These are phyloP conservation scores for Lichtheimia corymbifera DNA, from an alignment of 371 early-diverging fungal genomes.

Conservation along the genomic window DNA sequence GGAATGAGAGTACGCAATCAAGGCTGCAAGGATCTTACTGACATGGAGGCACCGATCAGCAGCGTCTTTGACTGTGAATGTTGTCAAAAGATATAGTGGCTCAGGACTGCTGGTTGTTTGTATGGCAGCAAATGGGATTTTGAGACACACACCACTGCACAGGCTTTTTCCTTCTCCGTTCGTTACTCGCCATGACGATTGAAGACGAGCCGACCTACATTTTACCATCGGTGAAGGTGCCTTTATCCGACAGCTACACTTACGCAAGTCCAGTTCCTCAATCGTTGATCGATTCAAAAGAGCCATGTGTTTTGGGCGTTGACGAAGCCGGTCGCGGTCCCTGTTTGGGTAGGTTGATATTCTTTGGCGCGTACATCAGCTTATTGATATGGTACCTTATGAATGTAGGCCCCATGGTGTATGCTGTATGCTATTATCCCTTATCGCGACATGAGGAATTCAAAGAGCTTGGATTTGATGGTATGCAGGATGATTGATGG, in stretches of 20 bases:
- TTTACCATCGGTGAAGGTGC: conserved; percentile 45
- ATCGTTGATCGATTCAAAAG: conserved; percentile 24
- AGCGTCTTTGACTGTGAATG: too few species aligned
- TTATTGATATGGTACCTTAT: not conserved
- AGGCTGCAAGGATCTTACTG: too few species aligned
- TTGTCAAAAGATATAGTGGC: too few species aligned
- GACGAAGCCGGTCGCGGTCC: conserved; percentile 99
- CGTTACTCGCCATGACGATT: not conserved
- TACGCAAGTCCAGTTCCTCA: conserved; percentile 37
- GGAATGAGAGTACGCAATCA: too few species aligned
- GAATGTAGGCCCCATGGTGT: conserved; percentile 92
- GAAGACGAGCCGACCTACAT: conserved; percentile 1
- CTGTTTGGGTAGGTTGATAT: conserved; percentile 72
- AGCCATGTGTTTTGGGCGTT: conserved; percentile 87
- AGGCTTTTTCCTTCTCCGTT: not conserved
- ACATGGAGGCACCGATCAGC: too few species aligned
- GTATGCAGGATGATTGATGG: conserved; percentile 36
- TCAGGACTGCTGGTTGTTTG: too few species aligned
- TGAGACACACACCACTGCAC: not conserved
- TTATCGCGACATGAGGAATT: conserved; percentile 62
- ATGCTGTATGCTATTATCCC: conserved; percentile 83
- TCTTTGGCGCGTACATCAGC: not conserved
- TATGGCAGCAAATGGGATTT: not conserved
- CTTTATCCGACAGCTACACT: conserved; percentile 36
- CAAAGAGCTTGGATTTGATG: conserved; percentile 76